Evolutionary conservation across 1,284 basidiomycete genomes (phyloP).

Genomic region (Apiotrichum sp.): DNA sequence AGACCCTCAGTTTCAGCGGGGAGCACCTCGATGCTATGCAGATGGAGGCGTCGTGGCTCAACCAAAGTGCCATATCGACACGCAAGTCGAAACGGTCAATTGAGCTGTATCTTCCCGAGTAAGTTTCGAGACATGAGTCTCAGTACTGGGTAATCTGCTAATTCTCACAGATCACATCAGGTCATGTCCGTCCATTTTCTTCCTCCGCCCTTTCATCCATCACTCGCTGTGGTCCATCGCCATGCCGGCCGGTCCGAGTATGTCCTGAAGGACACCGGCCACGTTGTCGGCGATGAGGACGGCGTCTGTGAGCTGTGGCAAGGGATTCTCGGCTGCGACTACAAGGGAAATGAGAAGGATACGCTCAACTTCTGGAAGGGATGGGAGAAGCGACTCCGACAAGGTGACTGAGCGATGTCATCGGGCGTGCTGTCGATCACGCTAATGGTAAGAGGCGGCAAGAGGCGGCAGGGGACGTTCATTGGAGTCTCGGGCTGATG

Average conservation of each 20-base stretch:
- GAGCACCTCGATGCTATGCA: constrained; percentile 17
- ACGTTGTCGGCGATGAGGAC: constrained; percentile 32
- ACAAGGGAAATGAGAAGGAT: constrained; percentile 11
- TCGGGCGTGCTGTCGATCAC: no score
- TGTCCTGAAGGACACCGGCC: constrained; percentile 34
- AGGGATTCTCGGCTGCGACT: constrained; percentile 30
- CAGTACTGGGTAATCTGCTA: no score
- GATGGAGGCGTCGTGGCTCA: constrained; percentile 30
- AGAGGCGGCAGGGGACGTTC: no score
- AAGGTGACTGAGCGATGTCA: no score
- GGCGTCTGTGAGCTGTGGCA: constrained; percentile 31
- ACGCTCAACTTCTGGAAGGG: constrained; percentile 21
- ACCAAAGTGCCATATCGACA: neutral
- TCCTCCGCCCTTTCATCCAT: constrained; percentile 14
- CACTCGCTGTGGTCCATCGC: constrained; percentile 29
- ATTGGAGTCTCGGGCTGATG: no score
- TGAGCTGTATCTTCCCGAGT: constrained; percentile 39
- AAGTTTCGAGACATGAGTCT: constrained; percentile 6
- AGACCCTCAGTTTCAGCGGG: constrained; percentile 27
- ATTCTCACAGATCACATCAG: constrained; percentile 21
- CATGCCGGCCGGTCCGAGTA: constrained; percentile 20
- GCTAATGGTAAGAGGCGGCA: no score
- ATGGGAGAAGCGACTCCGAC: constrained; percentile 15
- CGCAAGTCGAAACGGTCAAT: neutral
- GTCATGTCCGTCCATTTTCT: constrained; percentile 28